phyloP scores from a whole-genome alignment of 106 monocot species.

The Phalaenopsis equestris region DNA sequence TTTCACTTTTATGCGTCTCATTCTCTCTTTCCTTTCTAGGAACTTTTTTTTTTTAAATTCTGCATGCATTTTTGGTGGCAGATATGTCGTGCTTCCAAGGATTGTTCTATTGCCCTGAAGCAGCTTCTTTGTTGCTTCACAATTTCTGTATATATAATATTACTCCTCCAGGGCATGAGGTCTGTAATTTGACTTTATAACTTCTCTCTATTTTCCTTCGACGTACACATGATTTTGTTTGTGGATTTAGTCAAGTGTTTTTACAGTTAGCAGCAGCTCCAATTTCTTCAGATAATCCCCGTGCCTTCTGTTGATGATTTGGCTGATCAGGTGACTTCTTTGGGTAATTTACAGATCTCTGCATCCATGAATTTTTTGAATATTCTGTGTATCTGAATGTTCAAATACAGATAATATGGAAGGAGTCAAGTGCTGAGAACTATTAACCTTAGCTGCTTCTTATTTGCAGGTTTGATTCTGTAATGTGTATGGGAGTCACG shows the following conservation, averaged over 20 bases:
- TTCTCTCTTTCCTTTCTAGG: not conserved
- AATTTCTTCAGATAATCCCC: slow-evolving; percentile 50
- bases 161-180: slow-evolving; percentile 83
- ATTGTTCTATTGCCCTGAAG: slow-evolving; percentile 73
- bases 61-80: slow-evolving; percentile 5
- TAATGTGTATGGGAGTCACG: slow-evolving; percentile 70
- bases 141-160: slow-evolving; percentile 92
- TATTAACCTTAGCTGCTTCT: not conserved
- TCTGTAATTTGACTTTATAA: slow-evolving; percentile 26
- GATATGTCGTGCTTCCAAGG: slow-evolving; percentile 89
- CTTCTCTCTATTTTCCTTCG: not conserved
- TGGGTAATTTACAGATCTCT: slow-evolving; percentile 38
- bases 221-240: slow-evolving; percentile 2
- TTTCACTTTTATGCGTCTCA: no score
- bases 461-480: slow-evolving; percentile 43
- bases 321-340: slow-evolving; percentile 88
- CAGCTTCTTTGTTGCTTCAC: slow-evolving; percentile 68
- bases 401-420: not conserved
- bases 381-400: not conserved
- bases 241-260: slow-evolving; percentile 40
- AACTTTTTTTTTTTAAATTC: not conserved
- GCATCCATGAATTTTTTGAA: not conserved
- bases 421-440: no score
- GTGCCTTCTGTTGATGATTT: slow-evolving; percentile 76
- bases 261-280: slow-evolving; percentile 97